Conservation (phyloP, 129 eudicot genomes). For the Helianthus tuberosus region DNA sequence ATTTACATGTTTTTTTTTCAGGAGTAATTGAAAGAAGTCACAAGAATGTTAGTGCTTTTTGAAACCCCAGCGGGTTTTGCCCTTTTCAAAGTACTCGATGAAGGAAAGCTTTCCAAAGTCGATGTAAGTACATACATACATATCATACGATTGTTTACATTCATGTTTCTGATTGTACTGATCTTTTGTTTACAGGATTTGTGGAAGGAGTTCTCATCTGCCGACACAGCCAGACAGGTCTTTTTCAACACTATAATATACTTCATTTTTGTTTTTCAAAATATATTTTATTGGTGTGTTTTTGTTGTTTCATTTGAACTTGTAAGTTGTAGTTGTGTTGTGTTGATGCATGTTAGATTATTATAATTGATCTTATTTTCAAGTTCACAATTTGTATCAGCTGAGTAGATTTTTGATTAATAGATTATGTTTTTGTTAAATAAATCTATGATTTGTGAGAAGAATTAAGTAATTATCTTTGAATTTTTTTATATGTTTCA, state of each 20-base stretch:
- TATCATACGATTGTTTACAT: background rate
- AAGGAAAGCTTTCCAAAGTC: conserved; percentile 78
- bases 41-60: conserved; percentile 58
- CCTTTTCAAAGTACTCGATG: conserved; percentile 83
- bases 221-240: conserved; percentile 42
- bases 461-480: too few species aligned
- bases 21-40: background rate
- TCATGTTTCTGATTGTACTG: background rate
- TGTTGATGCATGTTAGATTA: background rate
- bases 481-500: too few species aligned
- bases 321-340: too few species aligned
- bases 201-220: conserved; percentile 39
- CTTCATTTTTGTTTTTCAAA: too few species aligned
- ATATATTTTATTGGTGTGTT: too few species aligned
- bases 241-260: background rate
- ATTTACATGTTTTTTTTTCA: conserved; percentile 10
- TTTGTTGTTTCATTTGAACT: too few species aligned
- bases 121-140: conserved; percentile 49
- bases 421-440: background rate
- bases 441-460: background rate
- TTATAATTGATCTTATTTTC: background rate
- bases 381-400: background rate
- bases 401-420: background rate
- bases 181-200: conserved; percentile 26
- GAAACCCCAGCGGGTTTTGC: conserved; percentile 92